Conservation (phyloP, 306 rosid genomes). For the Prunus padus region DNA sequence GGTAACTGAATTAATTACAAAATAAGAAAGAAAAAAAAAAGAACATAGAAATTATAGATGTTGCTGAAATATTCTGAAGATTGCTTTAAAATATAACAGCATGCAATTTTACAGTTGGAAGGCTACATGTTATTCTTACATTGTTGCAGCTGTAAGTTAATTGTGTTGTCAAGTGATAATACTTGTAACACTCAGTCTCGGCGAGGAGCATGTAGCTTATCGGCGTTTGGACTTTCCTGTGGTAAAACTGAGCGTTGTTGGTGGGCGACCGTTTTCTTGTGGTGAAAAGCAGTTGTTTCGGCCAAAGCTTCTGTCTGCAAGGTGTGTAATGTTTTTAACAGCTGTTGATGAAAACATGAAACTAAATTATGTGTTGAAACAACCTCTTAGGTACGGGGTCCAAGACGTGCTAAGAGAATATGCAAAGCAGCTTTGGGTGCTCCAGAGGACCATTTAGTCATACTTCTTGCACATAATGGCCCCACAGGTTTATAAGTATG, state of each 20-base stretch:
- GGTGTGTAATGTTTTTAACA: conserved; percentile 42
- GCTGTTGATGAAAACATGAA: not conserved
- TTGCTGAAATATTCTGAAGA: conserved; percentile 3
- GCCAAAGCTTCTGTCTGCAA: conserved; percentile 64
- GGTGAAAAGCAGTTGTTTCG: conserved; percentile 68
- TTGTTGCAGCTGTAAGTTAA: conserved; percentile 6
- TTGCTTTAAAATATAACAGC: not conserved
- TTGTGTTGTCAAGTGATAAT: conserved; percentile 17
- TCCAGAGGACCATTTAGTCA: conserved; percentile 58
- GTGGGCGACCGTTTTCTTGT: conserved; percentile 87
- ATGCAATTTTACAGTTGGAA: not conserved
- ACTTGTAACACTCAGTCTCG: conserved; percentile 61
- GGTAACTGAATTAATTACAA: not conserved
- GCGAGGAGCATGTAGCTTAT: conserved; percentile 78
- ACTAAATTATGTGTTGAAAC: conserved; percentile 1
- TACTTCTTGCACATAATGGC: conserved; percentile 88
- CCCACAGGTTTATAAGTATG: conserved; percentile 56
- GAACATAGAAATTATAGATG: not conserved
- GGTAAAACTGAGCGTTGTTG: conserved; percentile 72
- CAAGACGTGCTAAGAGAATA: conserved; percentile 73
- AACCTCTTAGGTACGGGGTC: conserved; percentile 44
- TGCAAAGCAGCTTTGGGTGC: conserved; percentile 58
- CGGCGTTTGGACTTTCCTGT: conserved; percentile 62
- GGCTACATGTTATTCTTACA: conserved; percentile 11
- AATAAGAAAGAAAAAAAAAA: not conserved